Base-by-base conservation (phyloP, 2,329 filamentous ascomycete genomes). In the Amauroascus niger region DNA sequence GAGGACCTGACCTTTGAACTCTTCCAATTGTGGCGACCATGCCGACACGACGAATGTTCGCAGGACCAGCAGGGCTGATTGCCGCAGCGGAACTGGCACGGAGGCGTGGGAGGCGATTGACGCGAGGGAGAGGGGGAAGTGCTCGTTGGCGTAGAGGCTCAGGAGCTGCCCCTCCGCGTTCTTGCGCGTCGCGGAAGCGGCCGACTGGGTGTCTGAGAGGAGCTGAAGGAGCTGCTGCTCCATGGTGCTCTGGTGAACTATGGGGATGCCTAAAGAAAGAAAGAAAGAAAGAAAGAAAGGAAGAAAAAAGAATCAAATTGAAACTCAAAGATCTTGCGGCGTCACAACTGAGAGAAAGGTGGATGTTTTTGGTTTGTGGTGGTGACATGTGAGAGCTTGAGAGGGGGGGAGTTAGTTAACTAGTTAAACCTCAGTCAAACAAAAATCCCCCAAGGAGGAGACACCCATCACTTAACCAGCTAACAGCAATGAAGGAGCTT, bases 201-300 rank as follows among this genome's bases (percentile, higher is more conserved):
- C 65, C 59, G 84, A 83, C 74, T 95, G 88, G 48, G 90, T 95
- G 71, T 89, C 88, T 64, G 85, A 82, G 60, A 98, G 83, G 69
- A 97, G 80, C 71, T 84, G 83, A 63, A 93, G 83, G 70, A 98
- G 82, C 76, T 95, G 84, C 74, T 94, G 85, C 79, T 95, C 90
- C 89, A 95, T 95, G 64, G 65, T 73, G 66, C 39, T 20, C 40
- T 39, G 14, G n/a, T 16, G 20, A 26, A 22, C 14, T 22, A 39
- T 11, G 35, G 22, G 32, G 28, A 30, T 43, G 18, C n/a, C n/a
- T n/a, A 24, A 11, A 16, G 33, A 39, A 45, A 32, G 5, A 35
- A 37, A 11, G 18, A 24, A 11, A 16, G 33, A 39, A 45, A 32
- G 5, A 35, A 37, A 11, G n/a, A 11, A 14, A 52, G 8, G n/a